These are phyloP conservation scores for Notholithocarpus densiflorus DNA, from an alignment of 306 rosid genomes.

Conservation along the genomic window DNA sequence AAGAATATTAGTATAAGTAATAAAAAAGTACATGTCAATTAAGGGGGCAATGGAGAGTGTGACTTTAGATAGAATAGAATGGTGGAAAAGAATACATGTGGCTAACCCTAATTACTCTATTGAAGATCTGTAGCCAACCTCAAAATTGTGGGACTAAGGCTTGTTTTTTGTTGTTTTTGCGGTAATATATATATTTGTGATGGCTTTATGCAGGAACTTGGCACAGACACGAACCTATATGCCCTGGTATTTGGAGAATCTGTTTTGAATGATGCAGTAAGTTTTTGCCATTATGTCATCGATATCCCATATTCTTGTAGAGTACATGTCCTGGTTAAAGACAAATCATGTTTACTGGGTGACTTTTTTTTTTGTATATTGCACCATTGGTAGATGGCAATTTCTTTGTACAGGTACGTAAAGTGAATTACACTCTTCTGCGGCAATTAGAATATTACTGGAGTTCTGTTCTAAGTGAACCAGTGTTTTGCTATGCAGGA, in stretches of 20 bases:
- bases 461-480: conserved; percentile 29
- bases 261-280: conserved; percentile 93
- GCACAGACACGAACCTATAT: conserved; percentile 86
- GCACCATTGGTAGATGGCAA: conserved; percentile 76
- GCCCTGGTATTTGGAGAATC: conserved; percentile 99
- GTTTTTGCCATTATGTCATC: conserved; percentile 30
- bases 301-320: conserved; percentile 11
- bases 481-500: conserved; percentile 44
- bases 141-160: no score
- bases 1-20: no score
- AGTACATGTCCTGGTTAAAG: conserved; percentile 20
- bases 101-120: no score
- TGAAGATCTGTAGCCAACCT: no score
- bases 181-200: neutral
- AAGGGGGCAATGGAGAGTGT: no score
- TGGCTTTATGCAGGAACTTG: conserved; percentile 70
- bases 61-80: no score
- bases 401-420: conserved; percentile 90
- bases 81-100: no score
- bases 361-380: conserved; percentile 14
- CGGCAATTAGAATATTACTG: conserved; percentile 5
- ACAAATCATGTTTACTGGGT: conserved; percentile 22
- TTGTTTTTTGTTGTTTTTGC: no score
- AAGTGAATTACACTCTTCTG: conserved; percentile 9
- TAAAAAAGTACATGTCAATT: no score